Evolutionary conservation across 345 rosid species (phyloP), one percentile per base, ranked within the genome.

Genomic region (Cochlearia excelsa): DNA sequence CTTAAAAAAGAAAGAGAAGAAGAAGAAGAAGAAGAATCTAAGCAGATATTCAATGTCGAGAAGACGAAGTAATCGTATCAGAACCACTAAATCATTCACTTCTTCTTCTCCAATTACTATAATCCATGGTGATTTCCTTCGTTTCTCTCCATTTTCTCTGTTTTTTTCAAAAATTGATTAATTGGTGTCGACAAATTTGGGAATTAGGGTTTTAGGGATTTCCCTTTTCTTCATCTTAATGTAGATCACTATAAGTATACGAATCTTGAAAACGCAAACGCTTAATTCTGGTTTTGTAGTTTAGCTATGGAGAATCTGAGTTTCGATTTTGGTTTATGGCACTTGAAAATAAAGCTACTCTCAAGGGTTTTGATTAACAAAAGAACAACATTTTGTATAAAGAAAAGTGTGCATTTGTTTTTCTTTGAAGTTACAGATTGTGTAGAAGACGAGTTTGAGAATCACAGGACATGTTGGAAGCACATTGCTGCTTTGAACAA

Each of bases 381-480:
- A 2, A 33, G 35, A 0, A 33, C n/a, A n/a, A n/a, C n/a, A n/a
- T n/a, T n/a, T n/a, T 57, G 37, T 64, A 1, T 16, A 5, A n/a
- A n/a, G n/a, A 37, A 30, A 65, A 41, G 26, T 59, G 38, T 31
- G 35, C 45, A 26, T 6, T 35, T 28, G 0, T 6, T 23, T 31
- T 23, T 26, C 16, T 11, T n/a, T n/a, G n/a, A n/a, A n/a, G n/a
- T 16, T 26, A 33, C 63, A 65, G 74, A 63, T 44, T 54, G 52
- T 50, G 54, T 11, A 41, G 75, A 71, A 42, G 71, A 71, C 42
- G 66, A 59, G 27, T 59, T 1, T 53, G 46, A 68, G 45, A 77
- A 75, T 30, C 91, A 87, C 71, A 83, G 91, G 3, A 56, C 91
- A 0, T 87, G 95, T 72, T 87, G 95, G 95, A 65, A 70, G 55